Evolutionary conservation across 805 yeast genomes (phyloP).

Genomic region (Saccharomycopsis sp.): DNA sequence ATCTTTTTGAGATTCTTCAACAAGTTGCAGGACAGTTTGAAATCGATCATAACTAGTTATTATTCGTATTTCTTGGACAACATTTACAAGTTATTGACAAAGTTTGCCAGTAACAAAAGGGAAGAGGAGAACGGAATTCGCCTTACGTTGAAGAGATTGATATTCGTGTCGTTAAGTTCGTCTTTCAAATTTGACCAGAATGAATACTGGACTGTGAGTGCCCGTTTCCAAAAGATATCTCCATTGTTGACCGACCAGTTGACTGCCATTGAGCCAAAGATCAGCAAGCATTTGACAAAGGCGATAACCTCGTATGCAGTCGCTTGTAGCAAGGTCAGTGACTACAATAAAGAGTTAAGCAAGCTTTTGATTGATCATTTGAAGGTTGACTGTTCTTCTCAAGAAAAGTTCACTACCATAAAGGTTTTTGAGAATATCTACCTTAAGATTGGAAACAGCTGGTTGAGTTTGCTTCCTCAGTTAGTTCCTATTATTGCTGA

Average conservation of each 20-base stretch:
- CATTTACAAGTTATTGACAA: slow-evolving; percentile 48
- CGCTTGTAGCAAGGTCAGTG: slow-evolving; percentile 57
- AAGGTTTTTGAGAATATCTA: slow-evolving; percentile 73
- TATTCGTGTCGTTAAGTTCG: slow-evolving; percentile 64
- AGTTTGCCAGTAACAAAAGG: slow-evolving; percentile 30
- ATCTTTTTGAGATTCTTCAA: slow-evolving; percentile 84
- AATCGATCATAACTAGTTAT: slow-evolving; percentile 82
- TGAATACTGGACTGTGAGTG: slow-evolving; percentile 89
- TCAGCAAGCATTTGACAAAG: slow-evolving; percentile 78
- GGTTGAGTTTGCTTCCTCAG: slow-evolving; percentile 88
- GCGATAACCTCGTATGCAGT: slow-evolving; percentile 72
- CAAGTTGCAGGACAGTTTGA: slow-evolving; percentile 74
- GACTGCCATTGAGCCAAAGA: slow-evolving; percentile 55
- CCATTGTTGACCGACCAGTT: slow-evolving; percentile 61
- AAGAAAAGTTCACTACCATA: slow-evolving; percentile 74
- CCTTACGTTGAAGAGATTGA: slow-evolving; percentile 59
- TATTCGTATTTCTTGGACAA: slow-evolving; percentile 80
- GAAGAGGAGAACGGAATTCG: slow-evolving; percentile 35
- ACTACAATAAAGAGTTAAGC: slow-evolving; percentile 70
- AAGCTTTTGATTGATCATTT: slow-evolving; percentile 57
- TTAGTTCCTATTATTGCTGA: slow-evolving; percentile 95
- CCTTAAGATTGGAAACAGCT: slow-evolving; percentile 88
- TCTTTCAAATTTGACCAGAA: slow-evolving; percentile 87
- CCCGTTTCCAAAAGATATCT: slow-evolving; percentile 71
- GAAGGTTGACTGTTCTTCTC: slow-evolving; percentile 49